A percentile compares a stretch with the other conserved stretches of the same genome.
Conservation (phyloP, 176 grass and related monocot species). For the Rhynchospora breviuscula region DNA sequence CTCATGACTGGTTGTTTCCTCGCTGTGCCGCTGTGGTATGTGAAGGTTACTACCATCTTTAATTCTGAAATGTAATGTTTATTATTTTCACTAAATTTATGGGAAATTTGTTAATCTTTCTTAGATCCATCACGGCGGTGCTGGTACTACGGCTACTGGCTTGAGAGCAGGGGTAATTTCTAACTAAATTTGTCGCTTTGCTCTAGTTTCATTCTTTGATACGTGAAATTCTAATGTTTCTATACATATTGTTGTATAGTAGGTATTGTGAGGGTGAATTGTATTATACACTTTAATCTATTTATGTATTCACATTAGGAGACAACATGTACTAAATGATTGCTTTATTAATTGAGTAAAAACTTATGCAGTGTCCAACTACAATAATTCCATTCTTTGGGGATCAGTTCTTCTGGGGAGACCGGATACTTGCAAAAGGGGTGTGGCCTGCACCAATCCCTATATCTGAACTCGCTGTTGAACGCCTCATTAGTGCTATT, state of each 20-base stretch:
- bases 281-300: neutral
- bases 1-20: slow-evolving; percentile 96
- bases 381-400: slow-evolving; percentile 88
- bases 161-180: slow-evolving; percentile 82
- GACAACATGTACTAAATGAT: neutral
- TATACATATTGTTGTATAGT: neutral
- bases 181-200: neutral
- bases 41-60: neutral
- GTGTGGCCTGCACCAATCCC: slow-evolving; percentile 77
- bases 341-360: slow-evolving; percentile 7
- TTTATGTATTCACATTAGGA: neutral
- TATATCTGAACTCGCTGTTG: slow-evolving; percentile 64
- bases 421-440: slow-evolving; percentile 68
- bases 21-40: slow-evolving; percentile 83
- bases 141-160: slow-evolving; percentile 87
- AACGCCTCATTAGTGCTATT: slow-evolving; percentile 70
- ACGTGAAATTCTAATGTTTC: neutral
- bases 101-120: slow-evolving; percentile 13
- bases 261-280: neutral
- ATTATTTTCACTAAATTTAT: slow-evolving; percentile 13
- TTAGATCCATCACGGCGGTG: slow-evolving; percentile 97
- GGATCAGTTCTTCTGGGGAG: slow-evolving; percentile 95
- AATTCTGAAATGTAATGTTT: neutral
- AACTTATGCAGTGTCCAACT: slow-evolving; percentile 65
- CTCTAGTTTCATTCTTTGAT: neutral